A percentile compares a stretch with the other conserved stretches of the same genome.
Evolutionary conservation across 345 rosid species (phyloP).

Genomic region (Sisymbrium irio): DNA sequence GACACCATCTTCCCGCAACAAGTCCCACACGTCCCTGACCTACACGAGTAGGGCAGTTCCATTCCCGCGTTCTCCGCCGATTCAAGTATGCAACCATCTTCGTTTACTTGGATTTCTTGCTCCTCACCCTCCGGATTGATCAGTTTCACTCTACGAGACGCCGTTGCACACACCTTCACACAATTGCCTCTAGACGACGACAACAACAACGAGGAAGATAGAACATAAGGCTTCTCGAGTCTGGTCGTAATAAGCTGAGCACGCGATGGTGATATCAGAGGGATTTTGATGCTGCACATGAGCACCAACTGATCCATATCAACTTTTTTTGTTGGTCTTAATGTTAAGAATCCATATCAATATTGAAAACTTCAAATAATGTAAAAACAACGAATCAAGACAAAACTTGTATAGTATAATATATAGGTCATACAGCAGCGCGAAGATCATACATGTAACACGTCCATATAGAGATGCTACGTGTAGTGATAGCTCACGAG

Average conservation of each 20-base stretch:
- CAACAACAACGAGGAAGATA: background rate
- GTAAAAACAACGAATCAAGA: background rate
- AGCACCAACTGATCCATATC: background rate
- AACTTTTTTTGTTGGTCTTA: too few species aligned
- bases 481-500: background rate
- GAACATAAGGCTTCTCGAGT: background rate
- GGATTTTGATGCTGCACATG: background rate
- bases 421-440: background rate
- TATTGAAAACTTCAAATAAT: background rate
- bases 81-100: conserved; percentile 14
- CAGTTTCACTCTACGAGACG: conserved; percentile 9
- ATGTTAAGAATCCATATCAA: too few species aligned
- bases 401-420: background rate
- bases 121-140: conserved; percentile 14
- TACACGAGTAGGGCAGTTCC: conserved; percentile 23
- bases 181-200: background rate
- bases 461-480: background rate
- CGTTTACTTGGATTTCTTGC: conserved; percentile 9
- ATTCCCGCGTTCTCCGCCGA: conserved; percentile 20
- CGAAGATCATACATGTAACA: background rate
- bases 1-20: conserved; percentile 20
- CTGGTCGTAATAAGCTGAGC: conserved; percentile 1
- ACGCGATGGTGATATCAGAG: background rate
- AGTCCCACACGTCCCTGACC: conserved; percentile 24
- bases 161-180: background rate